Base-by-base conservation (phyloP, 768 basidiomycete species). In the Tricholoma matsutake region DNA sequence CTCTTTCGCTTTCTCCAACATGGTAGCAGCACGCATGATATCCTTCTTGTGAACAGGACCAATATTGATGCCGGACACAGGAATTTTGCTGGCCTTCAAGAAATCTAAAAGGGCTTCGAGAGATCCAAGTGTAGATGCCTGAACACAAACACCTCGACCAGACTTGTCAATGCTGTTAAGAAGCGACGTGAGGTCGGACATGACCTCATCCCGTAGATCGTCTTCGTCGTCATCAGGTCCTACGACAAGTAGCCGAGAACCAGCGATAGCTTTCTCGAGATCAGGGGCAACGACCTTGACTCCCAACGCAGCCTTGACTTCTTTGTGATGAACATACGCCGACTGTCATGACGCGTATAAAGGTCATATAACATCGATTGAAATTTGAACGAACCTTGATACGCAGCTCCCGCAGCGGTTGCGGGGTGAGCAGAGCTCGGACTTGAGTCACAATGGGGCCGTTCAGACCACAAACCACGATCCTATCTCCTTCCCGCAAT, bases 211-310 rank as follows among this genome's bases (percentile, higher is more conserved):
- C 71, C 87, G 88, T 32, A 98, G 77, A 39, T 94, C 94, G 54
- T 97, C 96, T 70, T 98, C 96, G 65, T 98, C 96, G 65, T 98
- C 96, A 67, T 98, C 96, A 56, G 94, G 94, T 16, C 96, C 92
- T 53, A 89, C 84, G 31, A 98, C 92, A 54, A 98, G 85, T 55
- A 99, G 79, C 8, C 94, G 89, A 41, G 96, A 98, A 68, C 97
- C 97, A 61, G 96, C 96, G 63, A 98, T 96, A 11, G 97, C 96
- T 73, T 98, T 98, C 69, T 98, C 97, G 18, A 99, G 84, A 70
- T 97, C 96, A 1, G 96, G 89, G 0, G 94, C 97, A 45, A 89
- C 84, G 62, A 99, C 86, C 79, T 99, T 99, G 72, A 99, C 89
- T 71, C 97, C 96, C 54, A 97, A 81, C 6, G 97, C 95, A 2